Evolutionary conservation across 2,329 filamentous ascomycete genomes (phyloP), one percentile per base, ranked within the genome.

Genomic region (Fusarium newnesense): DNA sequence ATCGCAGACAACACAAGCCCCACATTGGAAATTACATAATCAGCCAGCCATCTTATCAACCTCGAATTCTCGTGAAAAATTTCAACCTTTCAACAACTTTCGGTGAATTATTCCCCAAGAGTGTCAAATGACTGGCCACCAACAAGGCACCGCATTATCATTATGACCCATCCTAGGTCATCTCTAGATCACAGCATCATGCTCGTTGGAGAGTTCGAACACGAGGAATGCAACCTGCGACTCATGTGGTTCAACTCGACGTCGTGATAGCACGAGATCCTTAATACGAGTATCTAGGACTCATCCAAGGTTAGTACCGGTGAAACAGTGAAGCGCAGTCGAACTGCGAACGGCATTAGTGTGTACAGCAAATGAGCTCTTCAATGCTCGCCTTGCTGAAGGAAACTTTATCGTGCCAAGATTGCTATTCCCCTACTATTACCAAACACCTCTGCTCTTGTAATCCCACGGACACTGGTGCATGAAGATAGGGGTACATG

Each of bases 331-430:
- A 75, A 75, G 57, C 60, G 65, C 70, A 73, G 64, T 65, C 56
- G 52, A 64, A 69, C 54, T 67, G 66, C 64, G 64, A 69, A 85
- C 80, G 87, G 87, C 87, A 88, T 88, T 81, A 83, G 87, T 89
- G 87, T 89, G 87, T 89, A 88, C 87, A 87, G 85, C 87, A 85
- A 85, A 82, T 86, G 84, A 85, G 85, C 83, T 81, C 76, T 80
- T 80, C 80, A 78, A 82, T 87, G 85, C 86, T 85, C 84, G 79
- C 81, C 78, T 84, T 86, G 86, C 84, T 88, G 87, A 88, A 88
- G 87, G 87, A 88, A 83, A 81, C 81, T 83, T 83, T 74, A 82
- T 83, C 87, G 86, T 88, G 87, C 87, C 87, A 84, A 89, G 83
- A 88, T 81, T 74, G 78, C 85, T 77, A 77, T 66, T 75, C 85